Conservation (phyloP, 176 grass and related monocot species). For the Ananas comosus region DNA sequence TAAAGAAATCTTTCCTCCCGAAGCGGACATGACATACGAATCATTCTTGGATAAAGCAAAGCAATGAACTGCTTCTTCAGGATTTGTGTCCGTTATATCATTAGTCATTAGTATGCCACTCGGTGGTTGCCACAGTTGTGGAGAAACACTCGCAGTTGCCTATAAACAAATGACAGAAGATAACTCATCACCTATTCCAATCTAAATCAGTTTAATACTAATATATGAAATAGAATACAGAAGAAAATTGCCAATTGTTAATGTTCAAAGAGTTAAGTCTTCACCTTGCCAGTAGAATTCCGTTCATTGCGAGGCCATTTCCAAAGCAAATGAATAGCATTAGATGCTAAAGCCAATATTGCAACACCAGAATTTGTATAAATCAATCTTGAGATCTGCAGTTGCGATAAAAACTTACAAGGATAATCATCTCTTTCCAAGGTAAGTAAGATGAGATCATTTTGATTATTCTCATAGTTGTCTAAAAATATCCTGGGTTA, state of each 20-base stretch:
- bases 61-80: constrained; percentile 15
- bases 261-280: background rate
- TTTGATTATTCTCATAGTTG: background rate
- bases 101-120: constrained; percentile 21
- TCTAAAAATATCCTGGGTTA: background rate
- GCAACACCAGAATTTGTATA: constrained; percentile 20
- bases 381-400: constrained; percentile 23
- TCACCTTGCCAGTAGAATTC: constrained; percentile 22
- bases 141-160: constrained; percentile 11
- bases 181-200: background rate
- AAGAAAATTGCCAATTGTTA: background rate
- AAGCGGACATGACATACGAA: constrained; percentile 22
- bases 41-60: constrained; percentile 26
- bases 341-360: constrained; percentile 21
- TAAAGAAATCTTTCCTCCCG: constrained; percentile 23
- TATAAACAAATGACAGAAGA: background rate
- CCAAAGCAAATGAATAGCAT: constrained; percentile 24
- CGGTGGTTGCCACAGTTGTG: constrained; percentile 10
- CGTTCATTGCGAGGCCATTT: constrained; percentile 13
- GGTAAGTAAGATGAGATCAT: background rate
- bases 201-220: background rate
- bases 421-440: background rate
- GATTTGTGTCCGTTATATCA: constrained; percentile 6
- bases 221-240: background rate
- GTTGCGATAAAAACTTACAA: background rate